Conservation (phyloP, 805 yeast species). For the Saccharomycopsis sp. region DNA sequence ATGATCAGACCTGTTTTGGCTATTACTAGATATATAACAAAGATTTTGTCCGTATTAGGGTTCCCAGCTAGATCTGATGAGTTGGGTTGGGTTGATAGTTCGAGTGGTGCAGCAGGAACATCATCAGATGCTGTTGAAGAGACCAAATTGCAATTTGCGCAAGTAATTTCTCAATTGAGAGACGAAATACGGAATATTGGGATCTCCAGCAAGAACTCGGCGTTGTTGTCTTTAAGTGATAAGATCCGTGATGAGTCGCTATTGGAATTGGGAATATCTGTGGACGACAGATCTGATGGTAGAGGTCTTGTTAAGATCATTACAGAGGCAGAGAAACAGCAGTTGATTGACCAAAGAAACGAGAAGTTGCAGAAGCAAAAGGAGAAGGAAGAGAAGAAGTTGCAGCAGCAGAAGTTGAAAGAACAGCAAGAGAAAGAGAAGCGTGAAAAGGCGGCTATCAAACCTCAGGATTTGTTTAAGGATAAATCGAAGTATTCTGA, state of each 20-base stretch:
- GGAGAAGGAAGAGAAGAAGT: conserved; percentile 48
- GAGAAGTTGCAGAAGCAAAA: conserved; percentile 47
- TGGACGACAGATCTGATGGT: conserved; percentile 81
- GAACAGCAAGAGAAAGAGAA: conserved; percentile 61
- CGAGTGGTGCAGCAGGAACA: conserved; percentile 16
- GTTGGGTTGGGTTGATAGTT: conserved; percentile 70
- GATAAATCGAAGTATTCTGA: conserved; percentile 44
- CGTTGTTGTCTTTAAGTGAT: conserved; percentile 67
- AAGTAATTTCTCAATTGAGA: conserved; percentile 70
- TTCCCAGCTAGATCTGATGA: conserved; percentile 62
- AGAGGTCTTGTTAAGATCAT: conserved; percentile 76
- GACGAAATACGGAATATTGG: conserved; percentile 75
- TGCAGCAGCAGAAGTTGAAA: conserved; percentile 46
- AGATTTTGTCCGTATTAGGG: conserved; percentile 67
- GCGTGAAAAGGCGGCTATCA: conserved; percentile 56
- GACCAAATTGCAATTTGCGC: conserved; percentile 69
- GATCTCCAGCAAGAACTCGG: conserved; percentile 48
- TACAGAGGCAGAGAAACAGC: conserved; percentile 59
- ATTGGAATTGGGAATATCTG: conserved; percentile 67
- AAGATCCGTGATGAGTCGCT: conserved; percentile 64
- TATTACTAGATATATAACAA: conserved; percentile 62
- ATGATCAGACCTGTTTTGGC: conserved; percentile 62
- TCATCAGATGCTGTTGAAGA: conserved; percentile 46
- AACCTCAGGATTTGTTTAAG: conserved; percentile 71
- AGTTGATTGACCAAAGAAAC: conserved; percentile 41